Percentiles rank a stretch among this genome's conserved stretches.
Evolutionary conservation across 208 protist species (phyloP).

Genomic region (Trypanosoma platydactyli): DNA sequence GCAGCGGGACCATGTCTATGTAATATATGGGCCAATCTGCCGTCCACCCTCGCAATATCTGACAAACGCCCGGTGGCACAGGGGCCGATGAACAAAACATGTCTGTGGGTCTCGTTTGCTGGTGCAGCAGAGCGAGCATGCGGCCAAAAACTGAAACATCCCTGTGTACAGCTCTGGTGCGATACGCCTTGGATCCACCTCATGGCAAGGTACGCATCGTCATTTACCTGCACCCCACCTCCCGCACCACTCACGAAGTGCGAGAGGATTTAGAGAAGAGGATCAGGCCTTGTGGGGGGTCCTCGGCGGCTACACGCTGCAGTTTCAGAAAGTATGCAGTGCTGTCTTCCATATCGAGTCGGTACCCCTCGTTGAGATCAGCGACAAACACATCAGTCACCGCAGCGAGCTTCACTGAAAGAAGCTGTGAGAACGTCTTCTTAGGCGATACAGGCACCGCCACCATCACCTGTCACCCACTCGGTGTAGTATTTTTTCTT

Average conservation of each 20-base stretch:
- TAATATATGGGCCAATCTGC: conserved; percentile 29
- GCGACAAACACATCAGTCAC: conserved; percentile 10
- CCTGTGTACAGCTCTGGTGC: background rate
- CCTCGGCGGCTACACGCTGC: conserved; percentile 11
- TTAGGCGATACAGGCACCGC: background rate
- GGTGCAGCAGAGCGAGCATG: conserved; percentile 22
- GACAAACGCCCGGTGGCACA: background rate
- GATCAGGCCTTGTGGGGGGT: conserved; percentile 17
- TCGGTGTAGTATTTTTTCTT: too few species aligned
- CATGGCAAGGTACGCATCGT: conserved; percentile 23
- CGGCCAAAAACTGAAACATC: conserved; percentile 21
- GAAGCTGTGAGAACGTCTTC: conserved; percentile 14
- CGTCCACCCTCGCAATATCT: conserved; percentile 14
- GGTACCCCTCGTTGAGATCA: conserved; percentile 15
- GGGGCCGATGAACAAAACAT: conserved; percentile 22
- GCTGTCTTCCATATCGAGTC: conserved; percentile 16
- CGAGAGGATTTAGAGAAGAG: conserved; percentile 22
- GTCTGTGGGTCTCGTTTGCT: conserved; percentile 18
- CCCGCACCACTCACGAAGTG: conserved; percentile 20
- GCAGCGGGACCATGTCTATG: conserved; percentile 10
- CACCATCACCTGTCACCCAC: too few species aligned
- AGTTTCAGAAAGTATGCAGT: conserved; percentile 35
- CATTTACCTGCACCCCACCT: conserved; percentile 14
- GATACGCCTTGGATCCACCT: conserved; percentile 13
- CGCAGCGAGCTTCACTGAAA: background rate